A percentile compares a stretch with the other conserved stretches of the same genome.
These are phyloP conservation scores for Hygrophoropsis aurantiaca DNA, from an alignment of 768 basidiomycete species.

Conservation along the genomic window DNA sequence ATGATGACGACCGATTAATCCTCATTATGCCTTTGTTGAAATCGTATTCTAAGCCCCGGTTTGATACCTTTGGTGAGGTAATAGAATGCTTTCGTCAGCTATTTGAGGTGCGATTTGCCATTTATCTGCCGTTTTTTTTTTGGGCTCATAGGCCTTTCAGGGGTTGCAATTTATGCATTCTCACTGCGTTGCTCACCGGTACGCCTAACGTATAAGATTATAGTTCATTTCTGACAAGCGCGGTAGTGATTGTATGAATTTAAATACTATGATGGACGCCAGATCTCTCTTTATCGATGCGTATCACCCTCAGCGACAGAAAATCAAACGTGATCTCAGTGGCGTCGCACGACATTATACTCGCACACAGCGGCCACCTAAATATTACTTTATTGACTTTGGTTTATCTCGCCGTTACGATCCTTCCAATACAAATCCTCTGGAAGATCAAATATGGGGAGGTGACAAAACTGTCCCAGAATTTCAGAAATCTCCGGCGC, in stretches of 20 bases:
- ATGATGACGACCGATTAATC: slow-evolving; percentile 13
- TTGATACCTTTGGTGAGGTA: slow-evolving; percentile 32
- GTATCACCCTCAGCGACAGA: slow-evolving; percentile 4
- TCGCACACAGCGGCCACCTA: slow-evolving; percentile 16
- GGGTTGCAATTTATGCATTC: slow-evolving; percentile 26
- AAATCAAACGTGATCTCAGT: slow-evolving; percentile 1
- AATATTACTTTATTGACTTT: slow-evolving; percentile 26
- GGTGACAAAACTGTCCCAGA: slow-evolving; percentile 14
- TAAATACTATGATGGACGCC: slow-evolving; percentile 19
- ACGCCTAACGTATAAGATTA: neutral
- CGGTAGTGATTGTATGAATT: slow-evolving; percentile 6
- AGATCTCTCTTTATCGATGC: slow-evolving; percentile 2
- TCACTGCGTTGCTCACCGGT: slow-evolving; percentile 17
- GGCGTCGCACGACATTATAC: slow-evolving; percentile 6
- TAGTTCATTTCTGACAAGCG: neutral
- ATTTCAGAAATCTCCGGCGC: slow-evolving; percentile 5
- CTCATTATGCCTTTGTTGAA: slow-evolving; percentile 22
- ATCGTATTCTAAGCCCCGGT: slow-evolving; percentile 18
- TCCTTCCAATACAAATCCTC: slow-evolving; percentile 11
- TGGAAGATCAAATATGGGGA: slow-evolving; percentile 11
- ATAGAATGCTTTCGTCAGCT: slow-evolving; percentile 32
- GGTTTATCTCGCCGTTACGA: slow-evolving; percentile 20
- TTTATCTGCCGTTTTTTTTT: neutral
- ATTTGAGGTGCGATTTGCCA: slow-evolving; percentile 23
- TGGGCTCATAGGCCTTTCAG: slow-evolving; percentile 4